Evolutionary conservation across 108 stramenopile species (phyloP).

Genomic region (Cylindrotheca closterium): DNA sequence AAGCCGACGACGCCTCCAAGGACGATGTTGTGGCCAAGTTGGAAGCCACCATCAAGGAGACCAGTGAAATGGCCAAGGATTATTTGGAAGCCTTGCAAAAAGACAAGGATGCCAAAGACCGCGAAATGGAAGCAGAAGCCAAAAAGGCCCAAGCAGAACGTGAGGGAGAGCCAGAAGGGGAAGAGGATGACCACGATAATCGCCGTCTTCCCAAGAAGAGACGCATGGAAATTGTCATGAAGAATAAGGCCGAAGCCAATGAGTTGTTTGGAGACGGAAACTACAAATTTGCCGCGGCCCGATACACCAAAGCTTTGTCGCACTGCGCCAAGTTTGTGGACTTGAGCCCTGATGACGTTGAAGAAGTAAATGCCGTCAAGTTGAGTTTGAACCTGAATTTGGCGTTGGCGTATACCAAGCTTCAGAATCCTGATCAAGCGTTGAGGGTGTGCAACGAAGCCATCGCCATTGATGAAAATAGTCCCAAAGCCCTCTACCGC

Average conservation of each 20-base stretch:
- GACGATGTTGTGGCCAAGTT: constrained; percentile 38
- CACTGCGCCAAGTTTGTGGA: constrained; percentile 59
- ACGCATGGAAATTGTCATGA: constrained; percentile 64
- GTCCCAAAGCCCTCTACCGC: constrained; percentile 54
- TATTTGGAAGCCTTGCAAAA: constrained; percentile 37
- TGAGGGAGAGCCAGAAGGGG: constrained; percentile 31
- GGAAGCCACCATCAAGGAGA: constrained; percentile 19
- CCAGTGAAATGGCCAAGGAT: constrained; percentile 32
- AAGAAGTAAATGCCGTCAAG: constrained; percentile 49
- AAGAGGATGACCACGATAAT: constrained; percentile 55
- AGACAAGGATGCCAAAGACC: constrained; percentile 37
- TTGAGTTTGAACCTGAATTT: constrained; percentile 49
- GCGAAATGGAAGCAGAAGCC: constrained; percentile 55
- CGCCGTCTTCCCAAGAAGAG: constrained; percentile 50
- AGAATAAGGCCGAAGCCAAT: constrained; percentile 56
- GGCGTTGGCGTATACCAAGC: constrained; percentile 49
- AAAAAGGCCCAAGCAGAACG: constrained; percentile 40
- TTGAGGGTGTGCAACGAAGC: constrained; percentile 49
- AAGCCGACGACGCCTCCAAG: constrained; percentile 34
- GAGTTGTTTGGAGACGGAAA: constrained; percentile 51
- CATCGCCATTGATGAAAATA: constrained; percentile 33
- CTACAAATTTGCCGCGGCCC: constrained; percentile 47
- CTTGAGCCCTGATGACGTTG: constrained; percentile 43
- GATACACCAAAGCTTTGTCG: constrained; percentile 56
- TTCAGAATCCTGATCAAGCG: constrained; percentile 53